Evolutionary conservation across 306 rosid species (phyloP).

Genomic region (Myrica gale): DNA sequence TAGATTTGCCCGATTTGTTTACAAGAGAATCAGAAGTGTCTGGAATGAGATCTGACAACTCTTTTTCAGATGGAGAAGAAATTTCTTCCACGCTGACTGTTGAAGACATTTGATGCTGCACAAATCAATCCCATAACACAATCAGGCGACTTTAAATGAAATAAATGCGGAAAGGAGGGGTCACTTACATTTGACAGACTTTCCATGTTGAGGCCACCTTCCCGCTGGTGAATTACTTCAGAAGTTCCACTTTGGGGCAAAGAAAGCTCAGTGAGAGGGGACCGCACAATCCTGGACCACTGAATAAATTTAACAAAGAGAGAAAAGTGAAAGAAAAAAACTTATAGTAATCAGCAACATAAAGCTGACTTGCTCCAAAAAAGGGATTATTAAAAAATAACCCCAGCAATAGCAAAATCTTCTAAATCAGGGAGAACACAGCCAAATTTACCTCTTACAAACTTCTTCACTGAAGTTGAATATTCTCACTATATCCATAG

Average conservation of each 20-base stretch:
- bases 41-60: slow-evolving; percentile 35
- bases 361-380: background rate
- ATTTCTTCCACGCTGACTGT: slow-evolving; percentile 41
- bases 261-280: slow-evolving; percentile 53
- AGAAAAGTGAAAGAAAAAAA: background rate
- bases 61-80: slow-evolving; percentile 38
- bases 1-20: slow-evolving; percentile 47
- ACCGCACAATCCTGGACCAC: slow-evolving; percentile 64
- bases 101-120: slow-evolving; percentile 52
- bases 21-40: slow-evolving; percentile 35
- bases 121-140: slow-evolving; percentile 11
- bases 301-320: background rate
- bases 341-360: background rate
- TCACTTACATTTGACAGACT: slow-evolving; percentile 48
- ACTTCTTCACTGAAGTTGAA: slow-evolving; percentile 74
- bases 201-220: slow-evolving; percentile 43
- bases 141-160: slow-evolving; percentile 15
- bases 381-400: background rate
- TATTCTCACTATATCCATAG: slow-evolving; percentile 80
- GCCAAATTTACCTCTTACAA: slow-evolving; percentile 60
- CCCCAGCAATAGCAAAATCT: background rate
- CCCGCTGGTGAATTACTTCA: slow-evolving; percentile 36
- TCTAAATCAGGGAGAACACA: background rate
- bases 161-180: slow-evolving; percentile 13
- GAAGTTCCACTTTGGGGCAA: slow-evolving; percentile 40